A percentile compares a stretch with the other conserved stretches of the same genome.
phyloP scores from a whole-genome alignment of 352 stramenopile species.

The Globisporangium iwayamae region DNA sequence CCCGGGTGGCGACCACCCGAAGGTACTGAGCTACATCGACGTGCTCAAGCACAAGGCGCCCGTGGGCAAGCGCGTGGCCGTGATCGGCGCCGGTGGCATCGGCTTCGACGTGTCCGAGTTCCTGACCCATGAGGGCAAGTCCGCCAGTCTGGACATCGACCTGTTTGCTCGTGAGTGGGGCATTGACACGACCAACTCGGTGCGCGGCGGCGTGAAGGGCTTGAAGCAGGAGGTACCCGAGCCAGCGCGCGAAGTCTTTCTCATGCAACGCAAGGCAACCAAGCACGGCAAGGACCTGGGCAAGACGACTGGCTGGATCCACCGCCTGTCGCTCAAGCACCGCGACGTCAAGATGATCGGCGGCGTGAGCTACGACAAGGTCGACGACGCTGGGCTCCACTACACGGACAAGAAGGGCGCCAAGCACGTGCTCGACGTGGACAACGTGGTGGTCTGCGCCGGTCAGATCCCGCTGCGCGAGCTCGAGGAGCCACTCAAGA shows the following conservation, averaged over 20 bases:
- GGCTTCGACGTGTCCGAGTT: constrained; percentile 98
- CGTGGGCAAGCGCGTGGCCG: constrained; percentile 91
- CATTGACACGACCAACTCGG: constrained; percentile 84
- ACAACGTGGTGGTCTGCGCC: constrained; percentile 96
- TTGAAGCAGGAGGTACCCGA: constrained; percentile 35
- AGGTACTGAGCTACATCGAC: constrained; percentile 94
- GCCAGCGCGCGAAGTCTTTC: constrained; percentile 81
- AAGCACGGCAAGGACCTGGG: constrained; percentile 91
- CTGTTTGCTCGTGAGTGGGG: constrained; percentile 94
- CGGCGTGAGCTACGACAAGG: constrained; percentile 92
- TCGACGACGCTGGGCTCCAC: constrained; percentile 93
- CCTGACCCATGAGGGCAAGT: constrained; percentile 80
- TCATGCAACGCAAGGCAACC: constrained; percentile 94
- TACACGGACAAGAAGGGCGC: constrained; percentile 88
- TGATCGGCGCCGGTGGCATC: constrained; percentile 97
- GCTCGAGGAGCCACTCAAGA: constrained; percentile 78
- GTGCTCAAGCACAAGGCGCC: constrained; percentile 88
- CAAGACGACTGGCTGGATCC: constrained; percentile 98
- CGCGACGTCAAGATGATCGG: constrained; percentile 92
- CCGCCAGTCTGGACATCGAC: constrained; percentile 63
- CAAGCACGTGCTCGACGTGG: constrained; percentile 88
- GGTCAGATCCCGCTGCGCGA: constrained; percentile 91
- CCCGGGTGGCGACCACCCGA: constrained; percentile 84
- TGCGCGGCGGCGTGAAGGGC: constrained; percentile 81
- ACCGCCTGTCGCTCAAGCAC: constrained; percentile 90